Percentiles rank a stretch among this genome's conserved stretches.
Conservation (phyloP, 2,329 filamentous ascomycete species). For the Fusarium sp. region DNA sequence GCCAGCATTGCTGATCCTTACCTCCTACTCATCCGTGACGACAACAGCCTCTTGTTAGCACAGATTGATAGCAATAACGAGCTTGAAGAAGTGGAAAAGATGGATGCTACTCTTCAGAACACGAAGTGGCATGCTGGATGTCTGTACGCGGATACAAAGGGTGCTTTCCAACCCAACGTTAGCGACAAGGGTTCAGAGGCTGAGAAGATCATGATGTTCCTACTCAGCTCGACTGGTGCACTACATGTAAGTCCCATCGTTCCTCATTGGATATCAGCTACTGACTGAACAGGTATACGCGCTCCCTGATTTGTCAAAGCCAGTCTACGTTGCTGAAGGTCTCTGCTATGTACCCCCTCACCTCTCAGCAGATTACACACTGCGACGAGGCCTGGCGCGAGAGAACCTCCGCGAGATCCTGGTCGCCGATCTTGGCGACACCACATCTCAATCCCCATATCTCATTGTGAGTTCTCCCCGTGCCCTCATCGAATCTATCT, state of each 20-base stretch:
- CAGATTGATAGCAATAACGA: constrained; percentile 83
- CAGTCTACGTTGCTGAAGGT: constrained; percentile 80
- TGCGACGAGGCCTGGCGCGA: constrained; percentile 75
- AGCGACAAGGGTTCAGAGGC: constrained; percentile 54
- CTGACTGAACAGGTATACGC: constrained; percentile 72
- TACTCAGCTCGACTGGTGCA: constrained; percentile 79
- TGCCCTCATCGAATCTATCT: background rate
- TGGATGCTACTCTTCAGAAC: constrained; percentile 64
- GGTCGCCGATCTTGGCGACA: constrained; percentile 86
- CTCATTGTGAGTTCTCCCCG: constrained; percentile 72
- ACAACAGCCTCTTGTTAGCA: constrained; percentile 82
- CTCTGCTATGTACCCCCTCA: constrained; percentile 82
- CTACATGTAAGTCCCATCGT: constrained; percentile 70
- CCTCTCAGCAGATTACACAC: constrained; percentile 76
- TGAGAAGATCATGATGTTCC: constrained; percentile 74
- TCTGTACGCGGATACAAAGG: constrained; percentile 76
- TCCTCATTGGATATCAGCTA: background rate
- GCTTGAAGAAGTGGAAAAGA: constrained; percentile 81
- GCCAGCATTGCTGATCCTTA: constrained; percentile 91
- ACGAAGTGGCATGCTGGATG: constrained; percentile 87
- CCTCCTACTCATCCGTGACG: constrained; percentile 83
- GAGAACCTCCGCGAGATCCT: constrained; percentile 83
- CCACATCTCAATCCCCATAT: constrained; percentile 76
- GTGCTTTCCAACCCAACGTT: constrained; percentile 61
- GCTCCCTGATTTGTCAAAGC: constrained; percentile 76